Conservation (phyloP, 768 basidiomycete genomes). For the Chiua virens region DNA sequence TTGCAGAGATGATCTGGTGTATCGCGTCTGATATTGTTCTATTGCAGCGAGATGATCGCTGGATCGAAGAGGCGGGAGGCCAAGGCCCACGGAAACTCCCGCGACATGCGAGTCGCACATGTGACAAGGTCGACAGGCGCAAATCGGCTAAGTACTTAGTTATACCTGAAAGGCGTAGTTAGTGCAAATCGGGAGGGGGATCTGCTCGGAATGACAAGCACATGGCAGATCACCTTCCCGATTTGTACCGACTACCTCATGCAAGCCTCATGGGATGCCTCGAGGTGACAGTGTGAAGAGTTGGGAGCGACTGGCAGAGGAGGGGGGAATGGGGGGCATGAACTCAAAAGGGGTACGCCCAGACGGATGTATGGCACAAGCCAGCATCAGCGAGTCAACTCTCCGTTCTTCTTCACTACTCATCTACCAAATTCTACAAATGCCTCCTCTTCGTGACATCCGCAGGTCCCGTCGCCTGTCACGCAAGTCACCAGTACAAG, state of each 20-base stretch:
- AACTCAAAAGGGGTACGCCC: conserved; percentile 29
- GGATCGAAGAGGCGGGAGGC: conserved; percentile 68
- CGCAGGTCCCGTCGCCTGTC: conserved; percentile 49
- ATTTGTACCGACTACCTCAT: conserved; percentile 26
- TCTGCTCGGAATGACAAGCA: too few relatives aligned
- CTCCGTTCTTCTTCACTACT: conserved; percentile 10
- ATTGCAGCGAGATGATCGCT: conserved; percentile 70
- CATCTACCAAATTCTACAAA: conserved; percentile 9
- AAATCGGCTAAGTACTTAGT: too few relatives aligned
- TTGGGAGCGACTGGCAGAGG: conserved; percentile 19
- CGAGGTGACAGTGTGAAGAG: conserved; percentile 42
- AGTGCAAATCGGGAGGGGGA: too few relatives aligned
- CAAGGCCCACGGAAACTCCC: conserved; percentile 20
- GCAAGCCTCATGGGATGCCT: conserved; percentile 33
- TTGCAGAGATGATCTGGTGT: background rate
- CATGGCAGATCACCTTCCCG: conserved; percentile 31
- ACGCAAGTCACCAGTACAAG: conserved; percentile 36
- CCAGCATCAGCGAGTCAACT: background rate
- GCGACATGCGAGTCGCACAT: too few relatives aligned
- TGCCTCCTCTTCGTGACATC: conserved; percentile 34
- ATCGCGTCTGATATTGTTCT: background rate
- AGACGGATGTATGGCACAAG: background rate
- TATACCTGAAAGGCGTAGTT: too few relatives aligned
- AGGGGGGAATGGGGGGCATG: conserved; percentile 18
- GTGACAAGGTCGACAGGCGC: too few relatives aligned